A percentile compares a stretch with the other conserved stretches of the same genome.
Conservation (phyloP, 192 early-diverging fungal genomes). For the Funneliformis mosseae region DNA sequence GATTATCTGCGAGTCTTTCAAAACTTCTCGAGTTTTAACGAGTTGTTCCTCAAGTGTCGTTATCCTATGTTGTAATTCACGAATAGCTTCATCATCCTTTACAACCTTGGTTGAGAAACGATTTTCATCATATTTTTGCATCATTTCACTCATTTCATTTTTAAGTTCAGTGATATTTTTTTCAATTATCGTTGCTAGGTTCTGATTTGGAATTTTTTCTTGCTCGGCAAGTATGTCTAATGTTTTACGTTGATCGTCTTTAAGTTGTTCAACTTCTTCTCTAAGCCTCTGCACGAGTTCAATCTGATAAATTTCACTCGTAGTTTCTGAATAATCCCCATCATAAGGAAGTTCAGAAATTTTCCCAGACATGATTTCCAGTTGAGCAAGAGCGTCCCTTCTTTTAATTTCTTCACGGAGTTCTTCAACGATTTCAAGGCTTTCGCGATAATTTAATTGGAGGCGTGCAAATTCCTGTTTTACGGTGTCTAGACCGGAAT, state of each 20-base stretch:
- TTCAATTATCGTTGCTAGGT: constrained; percentile 9
- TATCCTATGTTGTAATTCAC: background rate
- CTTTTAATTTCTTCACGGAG: constrained; percentile 31
- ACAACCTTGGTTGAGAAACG: background rate
- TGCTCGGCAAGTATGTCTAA: constrained; percentile 6
- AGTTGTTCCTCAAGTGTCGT: background rate
- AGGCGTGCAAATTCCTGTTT: constrained; percentile 26
- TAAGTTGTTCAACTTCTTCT: constrained; percentile 29
- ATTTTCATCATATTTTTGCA: background rate
- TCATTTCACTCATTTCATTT: background rate
- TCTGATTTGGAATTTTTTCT: background rate
- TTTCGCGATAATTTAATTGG: background rate
- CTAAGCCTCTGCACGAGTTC: constrained; percentile 19
- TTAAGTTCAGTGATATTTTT: background rate
- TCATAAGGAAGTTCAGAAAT: background rate
- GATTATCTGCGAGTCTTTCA: too few relatives aligned
- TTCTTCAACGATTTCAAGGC: constrained; percentile 29
- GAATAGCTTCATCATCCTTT: background rate
- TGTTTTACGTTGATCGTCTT: constrained; percentile 10
- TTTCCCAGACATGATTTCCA: constrained; percentile 21
- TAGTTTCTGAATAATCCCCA: background rate
- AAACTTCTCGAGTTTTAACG: background rate
- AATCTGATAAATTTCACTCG: constrained; percentile 6
- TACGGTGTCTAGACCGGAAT: background rate
- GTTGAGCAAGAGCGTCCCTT: constrained; percentile 15